phyloP scores from a whole-genome alignment of 257 asterid genomes.

The Lycium ferocissimum region DNA sequence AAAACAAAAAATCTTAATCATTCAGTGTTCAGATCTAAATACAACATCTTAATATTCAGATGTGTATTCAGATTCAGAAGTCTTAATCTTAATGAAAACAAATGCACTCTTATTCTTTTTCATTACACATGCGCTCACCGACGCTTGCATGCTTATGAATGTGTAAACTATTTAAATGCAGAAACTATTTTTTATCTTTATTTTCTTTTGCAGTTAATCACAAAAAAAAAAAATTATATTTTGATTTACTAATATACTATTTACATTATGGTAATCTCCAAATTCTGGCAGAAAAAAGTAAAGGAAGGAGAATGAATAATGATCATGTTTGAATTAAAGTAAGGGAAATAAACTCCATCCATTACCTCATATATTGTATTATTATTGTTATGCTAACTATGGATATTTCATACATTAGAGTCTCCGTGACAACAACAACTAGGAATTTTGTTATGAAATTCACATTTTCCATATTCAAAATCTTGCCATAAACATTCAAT shows the following conservation, averaged over 20 bases:
- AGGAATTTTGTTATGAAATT: not conserved
- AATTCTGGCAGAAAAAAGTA: not conserved
- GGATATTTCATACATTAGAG: not conserved
- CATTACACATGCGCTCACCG: too few relatives aligned
- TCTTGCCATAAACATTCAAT: not conserved
- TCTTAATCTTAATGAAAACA: too few relatives aligned
- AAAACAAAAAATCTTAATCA: too few relatives aligned
- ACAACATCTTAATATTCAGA: too few relatives aligned
- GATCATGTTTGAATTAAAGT: too few relatives aligned
- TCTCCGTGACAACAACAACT: not conserved
- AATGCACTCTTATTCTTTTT: too few relatives aligned
- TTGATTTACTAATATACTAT: not conserved
- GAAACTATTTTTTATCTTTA: not conserved
- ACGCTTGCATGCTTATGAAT: too few relatives aligned
- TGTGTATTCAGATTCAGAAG: too few relatives aligned
- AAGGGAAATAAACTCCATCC: not conserved
- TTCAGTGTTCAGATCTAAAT: too few relatives aligned
- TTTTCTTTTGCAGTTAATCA: not conserved
- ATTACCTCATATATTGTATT: not conserved
- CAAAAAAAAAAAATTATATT: not conserved
- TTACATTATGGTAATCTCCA: not conserved
- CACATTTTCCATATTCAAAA: not conserved
- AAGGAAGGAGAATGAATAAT: not conserved
- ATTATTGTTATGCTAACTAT: not conserved
- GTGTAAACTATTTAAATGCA: too few relatives aligned